phyloP scores from a whole-genome alignment of 257 asterid species.

The Jaltomata sinuosa region DNA sequence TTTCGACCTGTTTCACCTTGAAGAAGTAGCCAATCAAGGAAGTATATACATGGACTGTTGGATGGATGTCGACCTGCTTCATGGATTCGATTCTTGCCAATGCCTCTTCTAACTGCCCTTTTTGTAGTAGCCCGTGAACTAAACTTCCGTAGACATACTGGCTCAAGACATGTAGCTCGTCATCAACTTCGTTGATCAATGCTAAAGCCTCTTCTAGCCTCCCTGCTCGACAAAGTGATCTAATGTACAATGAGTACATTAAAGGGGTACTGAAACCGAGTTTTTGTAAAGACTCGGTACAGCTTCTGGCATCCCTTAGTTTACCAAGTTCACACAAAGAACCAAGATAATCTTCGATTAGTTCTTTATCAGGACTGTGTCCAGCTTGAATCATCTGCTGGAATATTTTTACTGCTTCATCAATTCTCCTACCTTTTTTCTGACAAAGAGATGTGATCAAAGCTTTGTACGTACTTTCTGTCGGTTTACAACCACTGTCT shows the following conservation, averaged over 20 bases:
- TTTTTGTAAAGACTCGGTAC: constrained; percentile 37
- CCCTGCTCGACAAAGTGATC: constrained; percentile 76
- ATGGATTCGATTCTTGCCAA: constrained; percentile 49
- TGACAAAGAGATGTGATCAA: constrained; percentile 59
- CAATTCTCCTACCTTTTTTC: constrained; percentile 61
- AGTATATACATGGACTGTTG: constrained; percentile 74
- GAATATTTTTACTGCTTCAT: constrained; percentile 53
- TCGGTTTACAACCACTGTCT: constrained; percentile 43
- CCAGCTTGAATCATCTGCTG: constrained; percentile 51
- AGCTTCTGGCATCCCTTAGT: constrained; percentile 47
- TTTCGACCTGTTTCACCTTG: constrained; percentile 30
- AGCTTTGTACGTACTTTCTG: constrained; percentile 39
- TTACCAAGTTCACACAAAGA: constrained; percentile 62
- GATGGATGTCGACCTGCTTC: constrained; percentile 42
- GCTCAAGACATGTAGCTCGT: constrained; percentile 33
- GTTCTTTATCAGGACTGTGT: constrained; percentile 52
- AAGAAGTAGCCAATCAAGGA: constrained; percentile 55
- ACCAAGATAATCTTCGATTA: constrained; percentile 47
- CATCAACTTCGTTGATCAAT: constrained; percentile 38
- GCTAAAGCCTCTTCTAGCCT: constrained; percentile 60
- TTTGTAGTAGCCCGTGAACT: constrained; percentile 50
- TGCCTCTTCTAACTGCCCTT: constrained; percentile 54
- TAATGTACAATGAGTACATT: constrained; percentile 46
- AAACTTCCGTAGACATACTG: constrained; percentile 71
- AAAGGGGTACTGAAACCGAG: constrained; percentile 56